Base-by-base conservation (phyloP, 1,284 basidiomycete species). In the Pisolithus thermaeus region DNA sequence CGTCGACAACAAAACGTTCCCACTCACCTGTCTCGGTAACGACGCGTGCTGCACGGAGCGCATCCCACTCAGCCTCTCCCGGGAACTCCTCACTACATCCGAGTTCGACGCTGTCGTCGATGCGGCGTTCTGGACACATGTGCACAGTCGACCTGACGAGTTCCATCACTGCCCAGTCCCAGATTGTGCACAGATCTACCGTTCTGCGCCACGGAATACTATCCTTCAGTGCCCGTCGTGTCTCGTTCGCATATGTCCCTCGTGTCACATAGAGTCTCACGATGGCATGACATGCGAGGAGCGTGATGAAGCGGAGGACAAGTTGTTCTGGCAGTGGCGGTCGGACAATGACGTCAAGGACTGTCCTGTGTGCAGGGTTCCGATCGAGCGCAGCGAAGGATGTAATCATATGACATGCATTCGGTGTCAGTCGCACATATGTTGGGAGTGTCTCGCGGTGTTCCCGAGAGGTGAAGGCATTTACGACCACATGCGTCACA, bases 401-500 rank as follows among this genome's bases (percentile, higher is more conserved):
- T 90, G 87, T 66, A 84, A 89, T 65, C 87, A 90, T 62, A 81
- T 90, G 75, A 81, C 77, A 28, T 90, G 87, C 65, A 73, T 73
- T 0, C 73, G 76, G 28, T 90, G 87, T 63, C 75, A 78, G 58
- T 80, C 83, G 1, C 87, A 90, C 61, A 84, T 82, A 2, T 90
- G 87, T 56, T 90, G 87, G 87, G 78, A 79, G 16, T 90, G 87
- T 62, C 60, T 84, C 61, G 66, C 74, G 62, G 84, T 81, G 30
- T 89, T 89, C 65, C 72, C 77, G 0, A 68, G 70, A 25, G 79
- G 81, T 6, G 68, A 79, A 16, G 75, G 75, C 7, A 78, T 83
- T n/a, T 83, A 83, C 54, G 71, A 73, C 0, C 80, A 83, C 56
- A 83, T 83, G 80, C 74, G 74, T 4, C 35, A 48, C 2, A 61